phyloP scores from a whole-genome alignment of 768 basidiomycete species.

The Agaricus subrufescens region DNA sequence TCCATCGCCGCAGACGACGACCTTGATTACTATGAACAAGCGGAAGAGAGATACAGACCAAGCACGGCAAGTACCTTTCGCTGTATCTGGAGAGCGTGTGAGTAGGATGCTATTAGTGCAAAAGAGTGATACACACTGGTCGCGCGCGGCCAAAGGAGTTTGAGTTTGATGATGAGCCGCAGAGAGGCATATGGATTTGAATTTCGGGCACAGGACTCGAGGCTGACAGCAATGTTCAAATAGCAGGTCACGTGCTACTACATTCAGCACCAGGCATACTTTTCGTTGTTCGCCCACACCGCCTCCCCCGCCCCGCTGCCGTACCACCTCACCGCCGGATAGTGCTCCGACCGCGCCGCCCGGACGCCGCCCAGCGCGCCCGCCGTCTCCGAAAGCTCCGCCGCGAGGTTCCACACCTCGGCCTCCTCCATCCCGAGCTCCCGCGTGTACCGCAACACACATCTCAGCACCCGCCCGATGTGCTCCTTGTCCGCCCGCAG shows the following conservation, averaged over 20 bases:
- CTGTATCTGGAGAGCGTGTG: constrained; percentile 32
- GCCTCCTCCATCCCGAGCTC: constrained; percentile 26
- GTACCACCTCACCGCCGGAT: constrained; percentile 43
- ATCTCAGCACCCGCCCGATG: constrained; percentile 28
- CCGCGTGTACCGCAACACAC: constrained; percentile 22
- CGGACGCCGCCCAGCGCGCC: constrained; percentile 20
- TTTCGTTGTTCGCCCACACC: constrained; percentile 21
- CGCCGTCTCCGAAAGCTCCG: constrained; percentile 15
- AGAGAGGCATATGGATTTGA: constrained; percentile 41
- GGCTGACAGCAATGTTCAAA: background rate
- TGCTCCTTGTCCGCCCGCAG: constrained; percentile 16
- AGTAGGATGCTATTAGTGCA: constrained; percentile 4
- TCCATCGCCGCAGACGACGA: constrained; percentile 95
- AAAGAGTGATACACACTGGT: constrained; percentile 34
- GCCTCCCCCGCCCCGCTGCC: constrained; percentile 14
- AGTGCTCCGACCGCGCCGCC: constrained; percentile 27
- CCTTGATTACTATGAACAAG: constrained; percentile 22
- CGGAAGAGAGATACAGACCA: background rate
- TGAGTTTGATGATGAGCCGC: constrained; percentile 47
- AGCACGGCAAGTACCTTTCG: constrained; percentile 31
- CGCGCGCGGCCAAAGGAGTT: constrained; percentile 52
- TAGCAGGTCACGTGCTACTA: background rate
- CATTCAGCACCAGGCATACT: constrained; percentile 21
- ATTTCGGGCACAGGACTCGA: background rate
- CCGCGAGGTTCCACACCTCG: constrained; percentile 41